phyloP scores from a whole-genome alignment of 148 eudicot genomes.

The Rhododendron griersonianum region DNA sequence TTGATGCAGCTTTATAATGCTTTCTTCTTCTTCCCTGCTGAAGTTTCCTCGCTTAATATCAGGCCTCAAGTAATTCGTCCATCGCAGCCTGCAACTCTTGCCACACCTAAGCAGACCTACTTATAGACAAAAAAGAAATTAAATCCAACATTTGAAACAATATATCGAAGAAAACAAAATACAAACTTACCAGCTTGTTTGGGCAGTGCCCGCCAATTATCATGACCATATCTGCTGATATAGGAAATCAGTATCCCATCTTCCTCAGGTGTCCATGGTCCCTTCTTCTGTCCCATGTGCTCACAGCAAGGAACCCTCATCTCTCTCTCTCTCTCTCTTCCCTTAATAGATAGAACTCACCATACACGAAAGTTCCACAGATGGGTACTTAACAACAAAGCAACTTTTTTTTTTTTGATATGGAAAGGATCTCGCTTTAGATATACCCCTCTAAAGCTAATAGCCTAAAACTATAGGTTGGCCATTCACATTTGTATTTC shows the following conservation, averaged over 20 bases:
- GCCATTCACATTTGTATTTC: background rate
- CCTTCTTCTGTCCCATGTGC: conserved; percentile 18
- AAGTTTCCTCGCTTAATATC: conserved; percentile 28
- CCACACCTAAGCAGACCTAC: conserved; percentile 17
- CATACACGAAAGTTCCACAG: background rate
- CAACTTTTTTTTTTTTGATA: background rate
- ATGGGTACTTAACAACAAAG: background rate
- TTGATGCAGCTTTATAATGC: conserved; percentile 22
- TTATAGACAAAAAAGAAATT: background rate
- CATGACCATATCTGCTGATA: conserved; percentile 1
- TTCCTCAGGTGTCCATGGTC: conserved; percentile 17
- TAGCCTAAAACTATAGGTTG: background rate
- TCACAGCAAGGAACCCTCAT: conserved; percentile 19
- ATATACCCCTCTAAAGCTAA: background rate
- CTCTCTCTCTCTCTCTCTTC: background rate
- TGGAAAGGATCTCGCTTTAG: background rate
- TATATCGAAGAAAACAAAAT: background rate
- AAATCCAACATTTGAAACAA: background rate
- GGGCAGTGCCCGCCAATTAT: conserved; percentile 12
- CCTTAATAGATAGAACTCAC: background rate
- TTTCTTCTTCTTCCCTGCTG: conserved; percentile 19
- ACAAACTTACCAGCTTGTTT: conserved; percentile 12
- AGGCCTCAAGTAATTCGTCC: conserved; percentile 25
- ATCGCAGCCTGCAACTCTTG: conserved; percentile 22
- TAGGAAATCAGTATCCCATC: conserved; percentile 12